phyloP scores from a whole-genome alignment of 805 yeast genomes.

The Candida tibetensis region DNA sequence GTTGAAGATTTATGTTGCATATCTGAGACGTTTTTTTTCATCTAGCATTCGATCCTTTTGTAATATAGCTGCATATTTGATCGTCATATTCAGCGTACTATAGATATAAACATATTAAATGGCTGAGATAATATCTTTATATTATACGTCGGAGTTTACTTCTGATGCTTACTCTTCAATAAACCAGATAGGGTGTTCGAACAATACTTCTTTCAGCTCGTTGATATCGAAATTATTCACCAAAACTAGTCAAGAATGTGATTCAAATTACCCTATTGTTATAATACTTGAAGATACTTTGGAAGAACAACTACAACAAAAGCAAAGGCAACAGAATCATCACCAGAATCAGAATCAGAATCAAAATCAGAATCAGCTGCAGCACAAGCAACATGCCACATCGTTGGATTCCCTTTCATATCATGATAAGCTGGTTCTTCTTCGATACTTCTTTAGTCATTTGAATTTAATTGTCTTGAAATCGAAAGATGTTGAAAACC shows the following conservation, averaged over 20 bases:
- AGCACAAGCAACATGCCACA: constrained; percentile 1
- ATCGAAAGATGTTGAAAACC: constrained; percentile 8
- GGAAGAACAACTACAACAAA: too few species aligned
- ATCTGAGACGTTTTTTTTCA: too few species aligned
- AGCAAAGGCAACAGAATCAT: too few species aligned
- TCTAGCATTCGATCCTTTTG: too few species aligned
- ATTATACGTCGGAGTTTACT: not conserved
- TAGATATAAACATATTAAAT: too few species aligned
- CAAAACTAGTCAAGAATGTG: constrained; percentile 34
- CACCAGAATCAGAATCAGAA: too few species aligned
- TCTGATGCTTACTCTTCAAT: not conserved
- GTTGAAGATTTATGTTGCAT: too few species aligned
- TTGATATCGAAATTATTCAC: constrained; percentile 26
- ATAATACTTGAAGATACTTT: constrained; percentile 19
- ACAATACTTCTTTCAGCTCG: constrained; percentile 11
- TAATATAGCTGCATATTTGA: too few species aligned
- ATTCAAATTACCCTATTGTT: constrained; percentile 31
- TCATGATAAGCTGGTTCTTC: constrained; percentile 29
- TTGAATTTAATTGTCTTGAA: constrained; percentile 30
- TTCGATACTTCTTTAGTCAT: constrained; percentile 38
- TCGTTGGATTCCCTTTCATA: constrained; percentile 22
- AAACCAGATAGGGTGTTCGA: not conserved
- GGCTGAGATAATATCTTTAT: constrained; percentile 17
- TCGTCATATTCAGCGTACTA: too few species aligned
- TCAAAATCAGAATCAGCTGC: too few species aligned